These are phyloP conservation scores for Sphagnurus paluster DNA, from an alignment of 1,284 basidiomycete species.

Conservation along the genomic window DNA sequence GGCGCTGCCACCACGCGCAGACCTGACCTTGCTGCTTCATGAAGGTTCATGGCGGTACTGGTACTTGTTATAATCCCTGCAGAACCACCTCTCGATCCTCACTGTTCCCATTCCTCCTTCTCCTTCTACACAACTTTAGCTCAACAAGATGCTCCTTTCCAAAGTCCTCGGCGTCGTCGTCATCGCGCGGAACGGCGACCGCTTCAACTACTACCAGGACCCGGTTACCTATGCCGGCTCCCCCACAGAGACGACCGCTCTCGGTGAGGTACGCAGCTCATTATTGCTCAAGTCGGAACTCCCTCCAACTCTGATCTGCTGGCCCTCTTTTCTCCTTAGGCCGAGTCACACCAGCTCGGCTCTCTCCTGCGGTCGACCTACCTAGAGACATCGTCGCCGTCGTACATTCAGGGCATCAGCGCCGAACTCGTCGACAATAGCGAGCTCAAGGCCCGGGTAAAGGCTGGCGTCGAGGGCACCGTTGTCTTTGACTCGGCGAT, in stretches of 20 bases:
- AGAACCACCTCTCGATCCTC: too few species aligned
- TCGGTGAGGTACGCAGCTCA: constrained; percentile 71
- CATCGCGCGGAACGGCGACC: constrained; percentile 84
- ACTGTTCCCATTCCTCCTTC: too few species aligned
- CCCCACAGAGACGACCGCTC: constrained; percentile 79
- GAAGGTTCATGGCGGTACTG: too few species aligned
- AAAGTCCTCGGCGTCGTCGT: constrained; percentile 81
- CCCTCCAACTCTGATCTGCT: background rate
- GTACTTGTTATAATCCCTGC: too few species aligned
- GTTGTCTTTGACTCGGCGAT: constrained; percentile 84
- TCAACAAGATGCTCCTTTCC: constrained; percentile 47
- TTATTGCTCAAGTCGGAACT: background rate
- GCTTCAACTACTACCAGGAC: constrained; percentile 69
- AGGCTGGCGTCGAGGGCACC: constrained; percentile 81
- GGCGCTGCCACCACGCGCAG: too few species aligned
- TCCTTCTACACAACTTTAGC: constrained; percentile 12
- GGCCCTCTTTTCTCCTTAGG: constrained; percentile 35
- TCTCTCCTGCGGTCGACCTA: constrained; percentile 67
- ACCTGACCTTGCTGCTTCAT: too few species aligned
- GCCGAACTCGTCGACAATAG: constrained; percentile 68
- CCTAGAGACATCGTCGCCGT: constrained; percentile 60
- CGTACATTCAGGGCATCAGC: constrained; percentile 67
- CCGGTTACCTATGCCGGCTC: constrained; percentile 67
- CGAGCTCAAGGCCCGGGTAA: constrained; percentile 74
- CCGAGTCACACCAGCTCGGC: constrained; percentile 75